A percentile compares a stretch with the other conserved stretches of the same genome.
These are phyloP conservation scores for Sarocladium brachiariae DNA, from an alignment of 2,329 filamentous ascomycete species.

Conservation along the genomic window DNA sequence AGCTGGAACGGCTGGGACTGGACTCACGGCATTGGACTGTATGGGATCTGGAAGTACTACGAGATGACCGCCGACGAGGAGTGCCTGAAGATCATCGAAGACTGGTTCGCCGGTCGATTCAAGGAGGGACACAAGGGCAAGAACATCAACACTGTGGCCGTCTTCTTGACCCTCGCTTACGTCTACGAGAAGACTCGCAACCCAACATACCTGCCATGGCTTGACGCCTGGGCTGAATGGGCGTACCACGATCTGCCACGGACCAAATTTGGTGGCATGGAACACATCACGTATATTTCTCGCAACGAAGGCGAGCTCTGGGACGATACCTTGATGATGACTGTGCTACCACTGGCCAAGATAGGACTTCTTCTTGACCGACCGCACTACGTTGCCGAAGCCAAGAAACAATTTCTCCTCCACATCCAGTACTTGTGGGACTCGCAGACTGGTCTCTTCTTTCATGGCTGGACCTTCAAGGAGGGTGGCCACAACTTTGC, in stretches of 20 bases:
- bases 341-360: slow-evolving; percentile 71
- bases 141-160: slow-evolving; percentile 81
- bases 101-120: slow-evolving; percentile 67
- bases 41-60: slow-evolving; percentile 79
- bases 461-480: slow-evolving; percentile 76
- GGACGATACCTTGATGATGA: slow-evolving; percentile 89
- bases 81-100: slow-evolving; percentile 59
- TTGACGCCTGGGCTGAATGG: slow-evolving; percentile 79
- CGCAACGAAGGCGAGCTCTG: slow-evolving; percentile 70
- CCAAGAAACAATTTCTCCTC: slow-evolving; percentile 68
- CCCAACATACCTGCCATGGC: slow-evolving; percentile 64
- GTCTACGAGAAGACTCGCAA: slow-evolving; percentile 71
- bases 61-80: slow-evolving; percentile 56
- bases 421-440: slow-evolving; percentile 78
- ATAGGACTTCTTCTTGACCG: slow-evolving; percentile 65
- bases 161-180: slow-evolving; percentile 67
- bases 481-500: slow-evolving; percentile 59
- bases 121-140: slow-evolving; percentile 68
- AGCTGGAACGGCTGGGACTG: slow-evolving; percentile 81
- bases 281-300: slow-evolving; percentile 67
- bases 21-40: slow-evolving; percentile 74
- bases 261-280: slow-evolving; percentile 65
- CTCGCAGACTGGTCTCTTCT: slow-evolving; percentile 64
- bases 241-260: slow-evolving; percentile 69
- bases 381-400: slow-evolving; percentile 69